Evolutionary conservation across 176 grass and related monocot species (phyloP).

Genomic region (Puccinellia tenuiflora): DNA sequence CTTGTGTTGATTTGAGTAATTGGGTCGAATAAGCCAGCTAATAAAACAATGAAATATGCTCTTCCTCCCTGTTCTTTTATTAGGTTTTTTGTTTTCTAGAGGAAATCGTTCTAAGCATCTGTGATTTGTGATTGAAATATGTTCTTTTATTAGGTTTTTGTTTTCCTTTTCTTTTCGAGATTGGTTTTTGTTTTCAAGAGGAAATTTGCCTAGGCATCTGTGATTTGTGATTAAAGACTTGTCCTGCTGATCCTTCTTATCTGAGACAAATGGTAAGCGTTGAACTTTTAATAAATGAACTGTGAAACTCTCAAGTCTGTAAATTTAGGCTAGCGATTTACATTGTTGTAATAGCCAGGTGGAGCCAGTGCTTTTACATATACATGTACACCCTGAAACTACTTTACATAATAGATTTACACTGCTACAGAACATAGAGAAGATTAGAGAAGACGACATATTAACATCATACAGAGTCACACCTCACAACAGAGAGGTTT

Average conservation of each 20-base stretch:
- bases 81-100: no score
- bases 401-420: neutral
- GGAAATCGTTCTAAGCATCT: neutral
- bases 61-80: neutral
- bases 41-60: neutral
- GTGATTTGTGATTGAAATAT: neutral
- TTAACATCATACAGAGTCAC: neutral
- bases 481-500: slow-evolving; percentile 20
- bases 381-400: neutral
- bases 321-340: neutral
- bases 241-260: neutral
- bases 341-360: neutral
- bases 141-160: no score
- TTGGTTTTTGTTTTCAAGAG: neutral
- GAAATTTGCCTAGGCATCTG: neutral
- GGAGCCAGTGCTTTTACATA: neutral
- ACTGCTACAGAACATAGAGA: neutral
- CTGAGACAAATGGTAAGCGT: neutral
- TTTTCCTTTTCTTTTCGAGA: no score
- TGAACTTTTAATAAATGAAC: neutral
- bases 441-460: neutral
- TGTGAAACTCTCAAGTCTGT: neutral
- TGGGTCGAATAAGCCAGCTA: neutral
- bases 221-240: neutral
- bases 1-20: neutral